Base-by-base conservation (phyloP, 306 rosid genomes). In the Amphicarpaea edgeworthii region DNA sequence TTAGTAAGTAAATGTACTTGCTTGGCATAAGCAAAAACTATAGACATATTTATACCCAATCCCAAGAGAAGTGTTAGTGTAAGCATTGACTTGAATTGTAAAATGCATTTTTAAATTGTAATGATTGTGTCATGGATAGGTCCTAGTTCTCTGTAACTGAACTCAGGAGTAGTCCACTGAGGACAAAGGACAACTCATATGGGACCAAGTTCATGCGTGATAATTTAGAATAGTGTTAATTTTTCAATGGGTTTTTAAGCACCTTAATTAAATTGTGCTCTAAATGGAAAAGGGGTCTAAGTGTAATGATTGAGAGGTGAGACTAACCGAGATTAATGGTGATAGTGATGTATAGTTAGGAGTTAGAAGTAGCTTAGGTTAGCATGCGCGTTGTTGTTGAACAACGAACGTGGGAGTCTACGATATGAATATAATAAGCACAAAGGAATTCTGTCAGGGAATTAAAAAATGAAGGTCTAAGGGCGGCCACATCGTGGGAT, bases 401-500 rank as follows among this genome's bases (percentile, higher is more conserved):
- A 76, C 74, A 38, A 78, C 80, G 90, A 87, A 90, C 95, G 91
- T 92, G 97, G 88, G 79, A 58, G 88, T 83, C 84, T 75, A 66
- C 78, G 70, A 58, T 10, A 3, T 26, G 59, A 80, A 72, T 81
- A 86, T 64, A 76, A 77, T 63, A 83, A 69, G 42, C 15, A 6
- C 60, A 55, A 7, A 40, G 47, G 86, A 81, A 81, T 83, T 83
- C 68, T 84, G 69, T 70, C 3, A 75, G 82, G 54, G 9, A 68
- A 83, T 82, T 3, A 81, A 73, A 12, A 82, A 84, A 41, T 21
- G 0, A 17, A 40, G 57, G 65, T 66, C 73, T 34, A 69, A 12
- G 85, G 89, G 55, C 86, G 83, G 90, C 92, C 71, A 90, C 85
- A 79, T 87, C 97, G 93, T 92, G 96, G 82, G 81, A 72, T 87